phyloP scores from a whole-genome alignment of 129 eudicot genomes.

The Gnaphalium uliginosum region DNA sequence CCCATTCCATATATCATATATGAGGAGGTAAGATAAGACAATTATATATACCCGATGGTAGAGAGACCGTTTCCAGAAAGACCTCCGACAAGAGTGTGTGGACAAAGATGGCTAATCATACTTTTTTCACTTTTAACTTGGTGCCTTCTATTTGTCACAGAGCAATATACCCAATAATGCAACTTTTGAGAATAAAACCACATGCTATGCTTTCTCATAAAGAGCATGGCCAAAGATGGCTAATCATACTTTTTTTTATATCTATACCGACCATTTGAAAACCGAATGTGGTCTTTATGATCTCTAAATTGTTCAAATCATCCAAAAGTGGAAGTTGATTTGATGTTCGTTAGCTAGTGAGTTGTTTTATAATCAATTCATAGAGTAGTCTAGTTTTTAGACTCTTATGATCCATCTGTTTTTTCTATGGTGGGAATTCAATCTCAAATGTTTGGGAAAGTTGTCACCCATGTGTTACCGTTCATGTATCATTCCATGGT shows the following conservation, averaged over 20 bases:
- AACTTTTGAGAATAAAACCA: slow-evolving; percentile 12
- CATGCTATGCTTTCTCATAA: slow-evolving; percentile 13
- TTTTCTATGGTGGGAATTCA: slow-evolving; percentile 15
- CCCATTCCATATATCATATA: not conserved
- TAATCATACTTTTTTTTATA: not conserved
- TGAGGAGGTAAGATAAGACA: not conserved
- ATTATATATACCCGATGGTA: not conserved
- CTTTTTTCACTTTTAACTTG: not conserved
- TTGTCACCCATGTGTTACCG: too few species aligned
- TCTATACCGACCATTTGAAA: slow-evolving; percentile 4
- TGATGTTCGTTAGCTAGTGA: not conserved
- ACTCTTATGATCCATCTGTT: not conserved
- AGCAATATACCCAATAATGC: slow-evolving; percentile 16
- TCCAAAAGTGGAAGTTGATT: not conserved
- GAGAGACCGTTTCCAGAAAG: not conserved
- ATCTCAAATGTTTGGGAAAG: not conserved
- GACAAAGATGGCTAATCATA: not conserved
- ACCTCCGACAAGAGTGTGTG: not conserved
- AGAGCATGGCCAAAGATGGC: not conserved
- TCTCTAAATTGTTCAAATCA: slow-evolving; percentile 1
- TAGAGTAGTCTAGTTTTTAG: not conserved
- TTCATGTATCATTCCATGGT: not conserved
- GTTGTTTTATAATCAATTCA: not conserved
- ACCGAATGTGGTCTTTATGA: not conserved
- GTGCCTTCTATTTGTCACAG: not conserved